A percentile compares a stretch with the other conserved stretches of the same genome.
Conservation (phyloP, 176 grass and related monocot genomes). For the Phragmites australis region DNA sequence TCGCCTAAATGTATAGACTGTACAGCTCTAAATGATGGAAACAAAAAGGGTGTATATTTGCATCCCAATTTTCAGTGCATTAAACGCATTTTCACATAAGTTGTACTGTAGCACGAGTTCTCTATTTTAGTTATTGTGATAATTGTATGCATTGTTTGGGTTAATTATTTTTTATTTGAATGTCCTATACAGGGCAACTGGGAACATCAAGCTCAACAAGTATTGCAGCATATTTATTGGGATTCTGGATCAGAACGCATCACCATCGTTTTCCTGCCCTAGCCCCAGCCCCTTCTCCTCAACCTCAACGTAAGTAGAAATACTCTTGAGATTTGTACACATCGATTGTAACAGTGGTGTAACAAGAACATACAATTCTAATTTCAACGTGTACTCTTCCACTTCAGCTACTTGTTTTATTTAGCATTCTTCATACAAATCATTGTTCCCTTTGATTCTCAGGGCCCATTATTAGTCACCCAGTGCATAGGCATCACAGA, state of each 20-base stretch:
- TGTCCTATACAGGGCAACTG: conserved; percentile 35
- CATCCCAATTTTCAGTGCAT: neutral
- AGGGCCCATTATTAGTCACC: conserved; percentile 40
- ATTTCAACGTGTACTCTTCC: neutral
- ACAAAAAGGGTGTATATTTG: neutral
- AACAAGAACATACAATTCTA: neutral
- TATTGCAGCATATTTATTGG: conserved; percentile 38
- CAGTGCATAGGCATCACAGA: conserved; percentile 49
- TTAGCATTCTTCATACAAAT: neutral
- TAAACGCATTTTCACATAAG: neutral
- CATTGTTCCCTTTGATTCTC: conserved; percentile 7
- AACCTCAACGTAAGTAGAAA: conserved; percentile 50
- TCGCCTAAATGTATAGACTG: neutral
- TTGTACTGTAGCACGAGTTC: neutral
- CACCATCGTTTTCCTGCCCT: conserved; percentile 37
- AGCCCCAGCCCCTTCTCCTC: conserved; percentile 43
- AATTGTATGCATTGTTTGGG: neutral
- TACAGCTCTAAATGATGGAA: conserved; percentile 1
- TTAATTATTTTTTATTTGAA: neutral
- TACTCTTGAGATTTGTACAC: conserved; percentile 4
- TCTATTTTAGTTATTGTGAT: neutral
- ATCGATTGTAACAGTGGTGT: neutral
- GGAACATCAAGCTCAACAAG: conserved; percentile 51
- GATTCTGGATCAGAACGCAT: conserved; percentile 43
- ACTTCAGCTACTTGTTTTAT: neutral